Evolutionary conservation across 306 rosid genomes (phyloP), one percentile per base, ranked within the genome.

Genomic region (Vicia villosa): DNA sequence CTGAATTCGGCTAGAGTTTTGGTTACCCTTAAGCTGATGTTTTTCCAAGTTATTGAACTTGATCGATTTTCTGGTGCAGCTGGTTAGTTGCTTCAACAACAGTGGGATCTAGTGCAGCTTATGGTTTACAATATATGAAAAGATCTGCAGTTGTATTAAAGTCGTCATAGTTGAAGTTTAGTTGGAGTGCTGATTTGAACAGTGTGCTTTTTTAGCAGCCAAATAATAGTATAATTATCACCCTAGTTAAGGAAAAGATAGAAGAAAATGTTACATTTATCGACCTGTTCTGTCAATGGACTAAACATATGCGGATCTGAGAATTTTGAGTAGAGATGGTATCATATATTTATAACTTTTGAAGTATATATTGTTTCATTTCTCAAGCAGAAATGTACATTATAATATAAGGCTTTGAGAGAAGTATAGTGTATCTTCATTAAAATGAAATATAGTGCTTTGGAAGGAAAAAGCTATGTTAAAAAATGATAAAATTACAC

Each of bases 51-150:
- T 71, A 19, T 36, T 75, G 46, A 75, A 75, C 43, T 57, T 24
- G 49, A 4, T 63, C 13, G 20, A 20, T 26, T 63, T 66, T 61
- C 50, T 74, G 72, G 42, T 80, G 83, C 90, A 94, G 98, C 69
- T 94, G 89, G 92, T 68, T 94, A 80, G 98, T 94, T 68, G 98
- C 92, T 22, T 85, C 94, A 74, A 94, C 97, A 32, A 90, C 97
- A 49, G 63, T 83, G 13, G 79, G 68, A 74, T 30, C 79, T 32
- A 66, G 41, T 5, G 71, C 58, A 3, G 71, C 71, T 17, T 66
- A 66, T 17, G 71, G 71, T 28, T 58, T 49, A 66, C n/a, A 66
- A 49, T 66, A 28, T 17, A 47, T 66, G 71, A 66, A 50, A 50
- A 63, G 59, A 66, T 66, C 71, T 66, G 17, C 59, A 16, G 30